Evolutionary conservation across 768 basidiomycete genomes (phyloP), one percentile per base, ranked within the genome.

Genomic region (Xerocomellus dryophilus): DNA sequence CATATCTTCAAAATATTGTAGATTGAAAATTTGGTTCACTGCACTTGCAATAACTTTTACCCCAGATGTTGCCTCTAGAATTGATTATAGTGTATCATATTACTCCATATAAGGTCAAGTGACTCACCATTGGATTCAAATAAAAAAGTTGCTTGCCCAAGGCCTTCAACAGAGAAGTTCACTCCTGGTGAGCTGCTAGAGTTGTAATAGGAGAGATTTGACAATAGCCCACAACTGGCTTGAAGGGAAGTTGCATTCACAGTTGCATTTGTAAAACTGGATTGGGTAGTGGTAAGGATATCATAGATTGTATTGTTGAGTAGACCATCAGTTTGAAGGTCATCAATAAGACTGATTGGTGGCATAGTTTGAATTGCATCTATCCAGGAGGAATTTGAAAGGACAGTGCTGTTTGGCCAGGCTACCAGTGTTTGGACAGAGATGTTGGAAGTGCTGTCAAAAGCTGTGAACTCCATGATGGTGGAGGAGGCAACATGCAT

Each of bases 401-500:
- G 7, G 7, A n/a, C 20, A 23, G 48, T 21, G 1, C 11, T 34
- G 18, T 49, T 54, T 32, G 62, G 62, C 59, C 48, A 62, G 25
- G 34, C 2, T 0, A 54, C 2, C 9, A 7, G 6, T 34, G 56
- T 58, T 18, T 34, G 43, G 1, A 50, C 29, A 18, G 48, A 4
- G 1, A 18, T 32, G 14, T 2, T 41, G 5, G 47, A 45, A 2
- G 48, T 45, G 5, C 31, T 36, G 17, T 64, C 53, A 40, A 60
- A 57, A 5, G 58, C 51, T 42, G 43, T 52, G 0, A 68, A 54
- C 23, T 63, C 47, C 50, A 68, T 60, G 25, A 68, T 51, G 2
- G 67, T 43, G 0, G 67, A 49, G 2, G 66, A 62, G 2, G 60
- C 25, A 41, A 60, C 58, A 5, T 67, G 66, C 10, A 67, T 54